Percentiles rank a stretch among this genome's conserved stretches.
Conservation (phyloP, 805 yeast species). For the Starmerella vitae region DNA sequence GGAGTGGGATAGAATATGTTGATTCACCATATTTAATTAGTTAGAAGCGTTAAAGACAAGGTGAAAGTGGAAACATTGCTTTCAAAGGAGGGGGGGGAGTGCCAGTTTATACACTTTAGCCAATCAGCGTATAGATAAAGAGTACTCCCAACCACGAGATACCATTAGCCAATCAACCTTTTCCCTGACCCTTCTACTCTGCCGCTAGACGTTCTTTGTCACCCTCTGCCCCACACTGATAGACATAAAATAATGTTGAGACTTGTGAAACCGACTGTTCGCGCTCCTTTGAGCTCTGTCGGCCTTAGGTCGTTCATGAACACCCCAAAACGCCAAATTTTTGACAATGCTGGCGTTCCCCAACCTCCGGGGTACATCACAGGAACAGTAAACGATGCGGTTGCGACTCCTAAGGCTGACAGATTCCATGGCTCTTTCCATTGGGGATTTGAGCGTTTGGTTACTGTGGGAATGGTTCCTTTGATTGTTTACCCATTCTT, state of each 20-base stretch:
- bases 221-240: no score
- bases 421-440: slow-evolving; percentile 73
- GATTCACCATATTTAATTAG: no score
- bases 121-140: no score
- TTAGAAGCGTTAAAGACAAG: no score
- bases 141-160: no score
- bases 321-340: slow-evolving; percentile 16
- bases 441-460: slow-evolving; percentile 78
- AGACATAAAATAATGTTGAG: slow-evolving; percentile 15
- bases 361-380: slow-evolving; percentile 84
- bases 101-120: no score
- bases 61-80: no score
- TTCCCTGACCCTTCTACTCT: no score
- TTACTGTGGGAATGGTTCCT: slow-evolving; percentile 64
- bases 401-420: slow-evolving; percentile 46
- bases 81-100: no score
- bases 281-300: slow-evolving; percentile 9
- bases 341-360: slow-evolving; percentile 33
- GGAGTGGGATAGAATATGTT: no score
- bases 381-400: slow-evolving; percentile 92
- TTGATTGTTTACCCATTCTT: slow-evolving; percentile 61
- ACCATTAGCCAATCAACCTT: no score
- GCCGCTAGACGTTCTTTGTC: no score
- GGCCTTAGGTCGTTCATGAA: slow-evolving; percentile 10
- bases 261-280: slow-evolving; percentile 9